Conservation (phyloP, 768 basidiomycete species). For the Gymnopilus junonius region DNA sequence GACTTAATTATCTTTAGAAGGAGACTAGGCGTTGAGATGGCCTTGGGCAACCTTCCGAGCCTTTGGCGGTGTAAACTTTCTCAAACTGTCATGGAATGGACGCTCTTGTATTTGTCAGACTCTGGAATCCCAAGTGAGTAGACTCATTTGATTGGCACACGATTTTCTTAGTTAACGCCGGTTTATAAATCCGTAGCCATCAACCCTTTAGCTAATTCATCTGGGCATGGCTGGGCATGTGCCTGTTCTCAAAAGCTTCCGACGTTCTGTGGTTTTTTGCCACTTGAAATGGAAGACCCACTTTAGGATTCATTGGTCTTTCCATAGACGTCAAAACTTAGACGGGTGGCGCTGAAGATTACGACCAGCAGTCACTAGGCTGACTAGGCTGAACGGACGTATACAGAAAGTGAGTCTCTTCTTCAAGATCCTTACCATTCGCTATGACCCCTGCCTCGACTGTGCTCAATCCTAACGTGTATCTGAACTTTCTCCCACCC, state of each 20-base stretch:
- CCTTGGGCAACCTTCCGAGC: too few relatives aligned
- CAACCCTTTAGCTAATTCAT: background rate
- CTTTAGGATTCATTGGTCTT: background rate
- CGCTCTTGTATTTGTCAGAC: background rate
- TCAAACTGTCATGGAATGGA: background rate
- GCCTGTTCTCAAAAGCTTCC: background rate
- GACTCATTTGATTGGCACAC: background rate
- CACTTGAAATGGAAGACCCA: background rate
- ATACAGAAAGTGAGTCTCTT: background rate
- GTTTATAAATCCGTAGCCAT: background rate
- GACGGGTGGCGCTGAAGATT: conserved; percentile 2
- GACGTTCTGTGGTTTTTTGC: background rate
- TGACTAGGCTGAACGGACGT: background rate
- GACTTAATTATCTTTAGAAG: too few relatives aligned
- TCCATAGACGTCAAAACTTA: background rate
- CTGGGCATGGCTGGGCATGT: background rate
- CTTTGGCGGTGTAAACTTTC: background rate
- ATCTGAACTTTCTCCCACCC: conserved; percentile 31
- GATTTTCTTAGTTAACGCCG: background rate
- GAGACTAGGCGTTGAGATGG: too few relatives aligned
- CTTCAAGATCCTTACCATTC: background rate
- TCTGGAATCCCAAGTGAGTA: background rate
- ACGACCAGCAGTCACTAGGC: background rate
- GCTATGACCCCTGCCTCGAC: conserved; percentile 5
- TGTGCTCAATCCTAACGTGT: conserved; percentile 27